A percentile compares a stretch with the other conserved stretches of the same genome.
phyloP scores from a whole-genome alignment of 164 flowering plant species.

The Sedum album region DNA sequence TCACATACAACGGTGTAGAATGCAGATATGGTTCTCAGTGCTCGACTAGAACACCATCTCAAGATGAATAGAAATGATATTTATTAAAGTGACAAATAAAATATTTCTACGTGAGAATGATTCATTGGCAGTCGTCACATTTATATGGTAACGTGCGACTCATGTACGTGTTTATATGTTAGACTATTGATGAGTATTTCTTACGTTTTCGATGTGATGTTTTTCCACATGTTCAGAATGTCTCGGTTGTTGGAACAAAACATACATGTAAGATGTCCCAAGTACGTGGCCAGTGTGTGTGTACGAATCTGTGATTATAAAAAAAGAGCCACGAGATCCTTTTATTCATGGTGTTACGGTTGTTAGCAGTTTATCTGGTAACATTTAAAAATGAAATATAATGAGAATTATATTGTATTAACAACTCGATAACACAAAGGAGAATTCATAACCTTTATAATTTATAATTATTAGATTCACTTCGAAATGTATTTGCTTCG shows the following conservation, averaged over 20 bases:
- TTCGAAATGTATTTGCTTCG: no score
- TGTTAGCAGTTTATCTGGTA: no score
- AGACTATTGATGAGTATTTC: background rate
- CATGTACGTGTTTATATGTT: background rate
- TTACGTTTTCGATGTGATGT: no score
- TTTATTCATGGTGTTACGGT: no score
- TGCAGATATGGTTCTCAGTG: background rate
- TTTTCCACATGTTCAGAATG: background rate
- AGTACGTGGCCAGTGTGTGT: background rate
- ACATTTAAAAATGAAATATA: no score
- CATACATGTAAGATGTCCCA: background rate
- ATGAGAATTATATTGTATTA: no score
- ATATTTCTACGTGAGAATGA: background rate
- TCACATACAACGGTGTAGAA: background rate
- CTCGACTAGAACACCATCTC: background rate
- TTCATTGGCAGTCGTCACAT: background rate
- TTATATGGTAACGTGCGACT: background rate
- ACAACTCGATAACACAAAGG: no score
- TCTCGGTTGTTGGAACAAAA: background rate
- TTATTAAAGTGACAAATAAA: no score
- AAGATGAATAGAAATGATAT: background rate
- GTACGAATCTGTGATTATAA: background rate
- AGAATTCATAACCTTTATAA: no score
- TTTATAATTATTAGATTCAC: no score
- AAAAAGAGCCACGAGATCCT: background rate